Evolutionary conservation across 306 rosid species (phyloP), one percentile per base, ranked within the genome.

Genomic region (Sophora flavescens): DNA sequence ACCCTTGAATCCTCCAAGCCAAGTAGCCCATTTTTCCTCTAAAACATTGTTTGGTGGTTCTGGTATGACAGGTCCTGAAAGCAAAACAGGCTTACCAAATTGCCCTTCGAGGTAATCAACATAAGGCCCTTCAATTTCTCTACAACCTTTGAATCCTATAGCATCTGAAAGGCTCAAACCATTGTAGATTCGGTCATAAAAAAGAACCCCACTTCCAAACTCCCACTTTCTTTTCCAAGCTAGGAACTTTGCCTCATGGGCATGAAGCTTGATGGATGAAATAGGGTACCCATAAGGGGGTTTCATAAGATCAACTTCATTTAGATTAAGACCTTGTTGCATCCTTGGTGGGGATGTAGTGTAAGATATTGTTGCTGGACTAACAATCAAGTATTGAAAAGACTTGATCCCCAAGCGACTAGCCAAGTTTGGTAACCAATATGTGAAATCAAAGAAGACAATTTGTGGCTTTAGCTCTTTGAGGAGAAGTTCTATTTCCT

Each of bases 21-120:
- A 83, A 8, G 56, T 0, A 4, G 2, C 48, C 81, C 81, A 79
- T 56, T 63, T 70, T 57, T 48, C 48, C 0, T 83, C 87, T 0
- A 75, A 50, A 70, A 1, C 16, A 75, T 56, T 4, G 14, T 9
- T 30, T 3, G 72, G 10, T 28, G 72, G 39, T 50, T 83, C 84
- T 16, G 84, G 84, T 26, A 83, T 12, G 1, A 83, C 15, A 48
- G 87, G 84, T 18, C 84, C 82, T 30, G 82, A 84, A 14, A 84
- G 76, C 16, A 84, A 2, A 36, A 67, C 68, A 15, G 74, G 82
- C 66, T 84, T 84, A 1, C 61, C 26, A 51, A 14, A 44, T 3
- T 70, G 64, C 1, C 10, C 11, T 7, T 3, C 10, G 28, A 84
- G 70, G 35, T 80, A 77, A 0, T 80, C 83, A 9, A 53, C 83